A percentile compares a stretch with the other conserved stretches of the same genome.
Evolutionary conservation across 371 early-diverging fungal genomes (phyloP).

Genomic region (Dichotomocladium elegans): DNA sequence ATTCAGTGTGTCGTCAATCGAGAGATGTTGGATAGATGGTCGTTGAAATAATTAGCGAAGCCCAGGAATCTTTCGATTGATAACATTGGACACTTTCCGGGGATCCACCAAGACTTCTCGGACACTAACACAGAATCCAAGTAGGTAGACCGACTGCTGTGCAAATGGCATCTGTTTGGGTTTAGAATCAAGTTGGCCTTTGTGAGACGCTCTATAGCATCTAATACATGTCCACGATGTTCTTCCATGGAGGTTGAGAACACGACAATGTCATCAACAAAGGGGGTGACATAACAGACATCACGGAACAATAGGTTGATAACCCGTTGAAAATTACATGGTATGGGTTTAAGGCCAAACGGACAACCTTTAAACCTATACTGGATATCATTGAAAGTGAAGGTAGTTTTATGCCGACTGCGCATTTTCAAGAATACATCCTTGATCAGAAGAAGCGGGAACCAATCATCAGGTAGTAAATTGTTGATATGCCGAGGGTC

Average conservation of each 20-base stretch:
- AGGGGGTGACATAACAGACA: background rate
- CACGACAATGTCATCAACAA: background rate
- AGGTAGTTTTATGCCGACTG: slow-evolving; percentile 9
- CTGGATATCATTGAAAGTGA: slow-evolving; percentile 4
- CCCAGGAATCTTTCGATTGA: no score
- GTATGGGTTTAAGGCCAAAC: slow-evolving; percentile 25
- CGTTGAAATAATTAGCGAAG: no score
- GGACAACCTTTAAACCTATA: slow-evolving; percentile 22
- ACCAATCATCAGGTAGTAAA: slow-evolving; percentile 15
- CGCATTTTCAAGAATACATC: slow-evolving; percentile 21
- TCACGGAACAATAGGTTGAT: slow-evolving; percentile 3
- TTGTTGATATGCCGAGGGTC: slow-evolving; percentile 20
- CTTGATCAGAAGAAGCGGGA: slow-evolving; percentile 12
- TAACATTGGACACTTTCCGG: slow-evolving; percentile 17
- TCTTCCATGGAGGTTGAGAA: background rate
- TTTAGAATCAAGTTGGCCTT: slow-evolving; percentile 15
- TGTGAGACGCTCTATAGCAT: slow-evolving; percentile 11
- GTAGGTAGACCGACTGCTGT: slow-evolving; percentile 6
- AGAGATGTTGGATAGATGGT: no score
- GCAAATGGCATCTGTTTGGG: slow-evolving; percentile 18
- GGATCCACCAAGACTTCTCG: slow-evolving; percentile 10
- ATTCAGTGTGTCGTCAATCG: no score
- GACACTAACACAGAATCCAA: slow-evolving; percentile 17
- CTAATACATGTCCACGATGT: background rate
- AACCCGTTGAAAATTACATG: slow-evolving; percentile 17